Evolutionary conservation across 371 early-diverging fungal genomes (phyloP).

Genomic region (Aphelidium insulamus): DNA sequence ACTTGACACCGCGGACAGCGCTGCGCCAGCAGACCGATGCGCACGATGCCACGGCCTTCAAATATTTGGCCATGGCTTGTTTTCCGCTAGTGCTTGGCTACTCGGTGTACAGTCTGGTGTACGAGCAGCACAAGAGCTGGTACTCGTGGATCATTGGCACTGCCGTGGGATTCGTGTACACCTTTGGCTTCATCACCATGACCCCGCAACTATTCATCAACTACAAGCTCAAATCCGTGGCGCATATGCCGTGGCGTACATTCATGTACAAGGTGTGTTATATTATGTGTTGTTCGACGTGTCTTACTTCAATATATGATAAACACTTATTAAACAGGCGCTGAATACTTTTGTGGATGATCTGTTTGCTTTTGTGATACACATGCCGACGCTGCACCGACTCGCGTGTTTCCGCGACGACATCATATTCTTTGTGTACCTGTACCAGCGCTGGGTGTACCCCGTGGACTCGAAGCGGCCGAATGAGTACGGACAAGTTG

Average conservation of each 20-base stretch:
- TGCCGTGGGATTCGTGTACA: conserved; percentile 61
- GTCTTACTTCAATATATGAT: not conserved
- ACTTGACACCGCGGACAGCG: too few species aligned
- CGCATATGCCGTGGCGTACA: conserved; percentile 83
- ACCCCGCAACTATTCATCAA: conserved; percentile 85
- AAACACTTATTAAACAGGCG: conserved; percentile 16
- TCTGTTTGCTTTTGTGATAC: conserved; percentile 81
- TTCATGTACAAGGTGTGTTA: conserved; percentile 76
- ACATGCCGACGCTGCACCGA: conserved; percentile 84
- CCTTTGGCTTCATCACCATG: conserved; percentile 79
- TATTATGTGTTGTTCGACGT: too few species aligned
- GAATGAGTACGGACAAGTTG: conserved; percentile 84
- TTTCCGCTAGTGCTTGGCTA: conserved; percentile 62
- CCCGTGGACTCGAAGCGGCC: conserved; percentile 60
- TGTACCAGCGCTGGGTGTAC: conserved; percentile 72
- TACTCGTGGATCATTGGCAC: conserved; percentile 72
- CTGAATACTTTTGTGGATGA: conserved; percentile 86
- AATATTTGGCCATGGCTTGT: conserved; percentile 49
- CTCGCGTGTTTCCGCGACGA: conserved; percentile 79
- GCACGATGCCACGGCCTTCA: conserved; percentile 71
- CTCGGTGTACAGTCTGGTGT: conserved; percentile 55
- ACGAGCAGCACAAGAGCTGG: conserved; percentile 77
- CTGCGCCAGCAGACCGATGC: conserved; percentile 47
- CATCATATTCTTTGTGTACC: conserved; percentile 60
- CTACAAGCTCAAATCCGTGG: conserved; percentile 69